Conservation (phyloP, 2,329 filamentous ascomycete species). For the Cytospora paraplurivora region DNA sequence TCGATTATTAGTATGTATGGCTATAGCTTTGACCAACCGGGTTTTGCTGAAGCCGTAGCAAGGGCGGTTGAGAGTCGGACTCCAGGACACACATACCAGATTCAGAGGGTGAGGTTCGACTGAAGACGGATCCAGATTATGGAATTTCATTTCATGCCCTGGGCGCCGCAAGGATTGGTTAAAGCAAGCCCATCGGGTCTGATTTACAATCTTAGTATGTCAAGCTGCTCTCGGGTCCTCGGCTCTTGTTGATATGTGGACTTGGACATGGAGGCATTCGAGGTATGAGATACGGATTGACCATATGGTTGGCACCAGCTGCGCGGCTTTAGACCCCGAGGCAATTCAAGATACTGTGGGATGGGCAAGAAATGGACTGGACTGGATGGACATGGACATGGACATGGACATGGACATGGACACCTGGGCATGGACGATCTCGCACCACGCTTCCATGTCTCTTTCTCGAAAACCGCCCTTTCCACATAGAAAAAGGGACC, state of each 20-base stretch:
- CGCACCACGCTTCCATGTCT: background rate
- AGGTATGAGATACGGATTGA: too few species aligned
- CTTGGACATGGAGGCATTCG: too few species aligned
- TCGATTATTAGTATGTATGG: too few species aligned
- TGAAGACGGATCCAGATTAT: conserved; percentile 10
- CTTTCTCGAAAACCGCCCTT: background rate
- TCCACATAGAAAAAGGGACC: background rate
- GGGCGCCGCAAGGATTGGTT: conserved; percentile 8
- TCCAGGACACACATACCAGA: background rate
- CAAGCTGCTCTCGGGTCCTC: too few species aligned
- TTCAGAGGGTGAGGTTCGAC: conserved; percentile 5
- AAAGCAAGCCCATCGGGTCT: conserved; percentile 9
- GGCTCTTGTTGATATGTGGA: too few species aligned
- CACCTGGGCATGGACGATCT: conserved; percentile 1
- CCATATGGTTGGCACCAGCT: too few species aligned
- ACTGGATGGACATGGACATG: background rate
- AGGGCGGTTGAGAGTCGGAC: conserved; percentile 17
- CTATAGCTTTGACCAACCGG: background rate
- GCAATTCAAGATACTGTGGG: too few species aligned
- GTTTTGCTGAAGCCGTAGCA: conserved; percentile 7
- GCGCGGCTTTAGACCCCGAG: too few species aligned
- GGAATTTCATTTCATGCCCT: background rate
- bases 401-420: conserved; percentile 1
- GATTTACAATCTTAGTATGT: background rate
- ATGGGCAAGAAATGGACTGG: background rate